Conservation (phyloP, 1,139 yeast genomes). For the Debaryomycetaceae sp. region DNA sequence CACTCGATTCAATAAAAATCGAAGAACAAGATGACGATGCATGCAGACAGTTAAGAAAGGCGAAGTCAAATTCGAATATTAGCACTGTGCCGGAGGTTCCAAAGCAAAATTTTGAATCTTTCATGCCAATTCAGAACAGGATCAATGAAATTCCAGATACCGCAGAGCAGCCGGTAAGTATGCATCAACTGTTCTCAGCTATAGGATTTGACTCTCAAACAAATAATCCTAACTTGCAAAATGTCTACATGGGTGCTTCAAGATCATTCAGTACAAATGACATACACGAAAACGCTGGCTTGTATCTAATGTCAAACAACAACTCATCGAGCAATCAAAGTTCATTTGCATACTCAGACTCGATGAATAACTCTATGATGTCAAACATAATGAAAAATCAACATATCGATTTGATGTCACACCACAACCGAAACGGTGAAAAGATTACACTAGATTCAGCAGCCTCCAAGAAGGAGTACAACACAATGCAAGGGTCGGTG, state of each 20-base stretch:
- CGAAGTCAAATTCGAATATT: slow-evolving; percentile 28
- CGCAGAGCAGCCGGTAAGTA: neutral
- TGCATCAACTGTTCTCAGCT: neutral
- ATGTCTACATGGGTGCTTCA: neutral
- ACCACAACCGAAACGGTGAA: neutral
- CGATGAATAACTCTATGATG: neutral
- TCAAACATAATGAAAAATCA: neutral
- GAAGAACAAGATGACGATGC: slow-evolving; percentile 48
- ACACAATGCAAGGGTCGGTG: slow-evolving; percentile 2
- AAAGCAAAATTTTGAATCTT: neutral
- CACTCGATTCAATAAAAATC: slow-evolving; percentile 31
- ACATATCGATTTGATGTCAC: neutral
- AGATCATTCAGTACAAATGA: neutral
- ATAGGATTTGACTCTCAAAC: neutral
- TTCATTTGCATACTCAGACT: neutral
- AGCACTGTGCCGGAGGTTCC: neutral
- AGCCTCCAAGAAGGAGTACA: slow-evolving; percentile 8
- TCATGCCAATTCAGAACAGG: neutral
- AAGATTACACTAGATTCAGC: slow-evolving; percentile 4
- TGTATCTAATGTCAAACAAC: neutral
- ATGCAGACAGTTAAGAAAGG: slow-evolving; percentile 38
- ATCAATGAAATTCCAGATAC: neutral
- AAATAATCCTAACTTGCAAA: neutral
- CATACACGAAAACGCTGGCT: neutral
- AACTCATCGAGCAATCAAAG: neutral